Conservation (phyloP, 495 filamentous ascomycete species). For the Talaromyces adpressus region DNA sequence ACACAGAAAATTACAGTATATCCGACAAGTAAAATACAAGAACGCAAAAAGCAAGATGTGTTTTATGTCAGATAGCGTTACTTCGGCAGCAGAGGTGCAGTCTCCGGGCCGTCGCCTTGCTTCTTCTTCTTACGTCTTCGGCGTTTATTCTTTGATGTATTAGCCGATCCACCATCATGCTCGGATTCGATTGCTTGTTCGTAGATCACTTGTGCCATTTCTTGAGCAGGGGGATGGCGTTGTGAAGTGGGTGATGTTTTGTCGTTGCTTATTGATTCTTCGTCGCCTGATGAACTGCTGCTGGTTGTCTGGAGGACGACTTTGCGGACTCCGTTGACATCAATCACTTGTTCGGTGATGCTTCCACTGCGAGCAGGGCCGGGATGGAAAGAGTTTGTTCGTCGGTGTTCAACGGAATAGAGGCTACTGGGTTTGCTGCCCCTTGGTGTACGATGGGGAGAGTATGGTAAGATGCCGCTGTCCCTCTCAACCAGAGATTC, state of each 20-base stretch:
- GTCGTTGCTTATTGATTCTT: slow-evolving; percentile 9
- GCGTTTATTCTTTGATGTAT: slow-evolving; percentile 6
- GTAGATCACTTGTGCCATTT: neutral
- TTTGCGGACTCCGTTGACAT: slow-evolving; percentile 76
- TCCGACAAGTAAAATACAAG: neutral
- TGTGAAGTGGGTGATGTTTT: neutral
- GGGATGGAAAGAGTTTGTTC: slow-evolving; percentile 21
- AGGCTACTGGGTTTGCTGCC: slow-evolving; percentile 3
- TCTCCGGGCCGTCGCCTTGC: neutral
- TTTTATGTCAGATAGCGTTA: neutral
- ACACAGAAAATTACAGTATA: neutral
- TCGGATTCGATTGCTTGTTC: slow-evolving; percentile 3
- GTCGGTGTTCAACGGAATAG: slow-evolving; percentile 2
- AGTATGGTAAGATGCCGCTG: neutral
- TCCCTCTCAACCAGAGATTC: neutral
- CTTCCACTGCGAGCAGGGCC: slow-evolving; percentile 69
- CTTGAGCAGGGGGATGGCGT: neutral
- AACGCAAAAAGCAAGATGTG: neutral
- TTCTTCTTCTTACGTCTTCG: slow-evolving; percentile 7
- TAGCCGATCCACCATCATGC: neutral
- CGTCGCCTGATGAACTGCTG: slow-evolving; percentile 38
- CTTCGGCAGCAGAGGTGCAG: slow-evolving; percentile 2
- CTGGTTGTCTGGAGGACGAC: slow-evolving; percentile 71
- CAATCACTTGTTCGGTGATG: slow-evolving; percentile 82
- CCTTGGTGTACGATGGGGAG: neutral